Evolutionary conservation across 345 rosid genomes (phyloP).

Genomic region (Brassica rapa): DNA sequence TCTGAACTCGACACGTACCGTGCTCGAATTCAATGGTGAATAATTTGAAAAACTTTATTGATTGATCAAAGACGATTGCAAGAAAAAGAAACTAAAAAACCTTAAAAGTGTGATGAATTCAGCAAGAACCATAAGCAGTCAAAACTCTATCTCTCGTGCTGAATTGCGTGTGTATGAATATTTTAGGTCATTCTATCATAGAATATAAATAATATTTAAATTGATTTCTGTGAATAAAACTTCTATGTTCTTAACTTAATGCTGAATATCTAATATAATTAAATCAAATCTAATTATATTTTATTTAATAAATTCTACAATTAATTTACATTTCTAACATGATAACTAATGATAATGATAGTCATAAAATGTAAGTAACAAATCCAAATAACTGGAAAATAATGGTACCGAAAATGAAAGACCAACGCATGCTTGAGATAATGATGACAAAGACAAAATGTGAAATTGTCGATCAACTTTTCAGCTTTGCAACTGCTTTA

Average conservation of each 20-base stretch:
- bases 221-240: background rate
- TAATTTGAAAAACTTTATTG: too few relatives aligned
- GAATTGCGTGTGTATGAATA: too few relatives aligned
- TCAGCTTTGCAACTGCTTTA: conserved; percentile 17
- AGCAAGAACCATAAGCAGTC: too few relatives aligned
- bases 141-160: too few relatives aligned
- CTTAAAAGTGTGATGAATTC: too few relatives aligned
- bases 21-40: too few relatives aligned
- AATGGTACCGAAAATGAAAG: conserved; percentile 11
- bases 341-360: conserved; percentile 8
- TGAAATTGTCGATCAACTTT: conserved; percentile 29
- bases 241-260: background rate
- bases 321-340: background rate
- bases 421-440: conserved; percentile 37
- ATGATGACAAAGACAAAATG: conserved; percentile 33
- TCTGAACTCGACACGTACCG: too few relatives aligned
- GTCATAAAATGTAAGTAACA: background rate
- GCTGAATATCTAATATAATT: background rate
- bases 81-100: too few relatives aligned
- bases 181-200: background rate
- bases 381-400: background rate
- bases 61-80: too few relatives aligned
- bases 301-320: background rate
- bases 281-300: background rate
- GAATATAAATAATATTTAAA: background rate